These are phyloP conservation scores for Coniochaeta ligniaria DNA, from an alignment of 2,329 filamentous ascomycete genomes.

Conservation along the genomic window DNA sequence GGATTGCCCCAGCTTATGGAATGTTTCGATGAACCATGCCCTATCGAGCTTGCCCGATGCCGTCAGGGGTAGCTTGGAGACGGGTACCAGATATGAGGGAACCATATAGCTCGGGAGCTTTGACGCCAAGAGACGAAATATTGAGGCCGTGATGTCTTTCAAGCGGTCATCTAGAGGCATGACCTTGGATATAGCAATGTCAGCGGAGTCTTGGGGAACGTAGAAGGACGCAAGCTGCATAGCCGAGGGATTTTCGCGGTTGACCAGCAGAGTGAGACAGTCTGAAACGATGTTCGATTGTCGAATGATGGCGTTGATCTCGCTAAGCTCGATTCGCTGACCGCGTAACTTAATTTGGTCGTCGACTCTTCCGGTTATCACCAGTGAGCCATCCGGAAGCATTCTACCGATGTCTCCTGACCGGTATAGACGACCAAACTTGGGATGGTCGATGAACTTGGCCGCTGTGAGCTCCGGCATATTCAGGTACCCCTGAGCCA, in stretches of 20 bases:
- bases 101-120: conserved; percentile 71
- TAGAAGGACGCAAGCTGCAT: conserved; percentile 65
- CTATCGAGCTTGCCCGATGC: conserved; percentile 69
- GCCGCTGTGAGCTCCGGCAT: conserved; percentile 51
- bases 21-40: conserved; percentile 37
- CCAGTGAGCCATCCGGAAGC: conserved; percentile 66
- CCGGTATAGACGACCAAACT: conserved; percentile 68
- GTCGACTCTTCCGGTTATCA: conserved; percentile 67
- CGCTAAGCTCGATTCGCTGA: conserved; percentile 70
- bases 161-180: conserved; percentile 27
- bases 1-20: conserved; percentile 35
- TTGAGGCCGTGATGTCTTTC: conserved; percentile 23
- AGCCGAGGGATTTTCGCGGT: conserved; percentile 24
- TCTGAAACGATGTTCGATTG: conserved; percentile 45
- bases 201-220: conserved; percentile 32
- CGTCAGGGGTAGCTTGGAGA: conserved; percentile 64
- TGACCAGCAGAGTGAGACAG: conserved; percentile 56
- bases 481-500: conserved; percentile 68
- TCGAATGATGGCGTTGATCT: conserved; percentile 61
- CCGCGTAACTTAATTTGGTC: conserved; percentile 79
- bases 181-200: conserved; percentile 21
- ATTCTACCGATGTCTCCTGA: conserved; percentile 78
- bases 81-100: conserved; percentile 64
- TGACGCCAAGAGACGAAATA: conserved; percentile 49
- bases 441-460: conserved; percentile 63